Evolutionary conservation across 441 rosid genomes (phyloP), one percentile per base, ranked within the genome.

Genomic region (Populus hybrid): DNA sequence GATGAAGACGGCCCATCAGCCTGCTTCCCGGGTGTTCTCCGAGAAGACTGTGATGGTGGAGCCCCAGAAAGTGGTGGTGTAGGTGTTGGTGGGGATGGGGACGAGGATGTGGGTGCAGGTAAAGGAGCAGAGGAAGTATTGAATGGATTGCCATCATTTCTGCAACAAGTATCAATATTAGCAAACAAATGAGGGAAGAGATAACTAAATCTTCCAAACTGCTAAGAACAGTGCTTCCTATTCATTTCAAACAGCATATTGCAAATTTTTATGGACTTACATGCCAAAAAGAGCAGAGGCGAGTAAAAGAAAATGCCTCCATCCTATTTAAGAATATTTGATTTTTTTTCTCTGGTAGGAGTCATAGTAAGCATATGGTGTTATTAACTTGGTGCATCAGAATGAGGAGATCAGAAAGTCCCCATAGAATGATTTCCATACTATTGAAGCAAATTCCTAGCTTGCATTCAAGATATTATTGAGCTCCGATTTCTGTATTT

Each of bases 91-190:
- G 84, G 76, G 28, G 87, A 85, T 30, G 92, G 67, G 70, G 79
- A 78, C 75, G 92, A 81, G 70, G 90, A 81, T 24, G 75, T 67
- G 65, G 97, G 89, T 18, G 93, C 85, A 82, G 91, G 85, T 76
- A 80, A 61, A 6, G 95, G 91, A 79, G 91, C 79, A 75, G 73
- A 23, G 2, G 88, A 81, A 36, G 87, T 75, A 81, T 92, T 93
- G 84, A 93, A 93, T 7, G 77, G 88, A 83, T 95, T 95, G 67
- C 98, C 98, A 75, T 89, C 97, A 74, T 84, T 84, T 80, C 99
- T 95, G 91, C 86, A 87, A 74, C 40, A 76, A 73, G 78, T 68
- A 71, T 50, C 64, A 81, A 67, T 70, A 71, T 84, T 63, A 74
- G 75, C 75, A 77, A 75, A 67, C 36, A 57, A 61, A 78, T 11